These are phyloP conservation scores for Cladosporium sp. DNA, from an alignment of 2,329 filamentous ascomycete genomes.

Conservation along the genomic window DNA sequence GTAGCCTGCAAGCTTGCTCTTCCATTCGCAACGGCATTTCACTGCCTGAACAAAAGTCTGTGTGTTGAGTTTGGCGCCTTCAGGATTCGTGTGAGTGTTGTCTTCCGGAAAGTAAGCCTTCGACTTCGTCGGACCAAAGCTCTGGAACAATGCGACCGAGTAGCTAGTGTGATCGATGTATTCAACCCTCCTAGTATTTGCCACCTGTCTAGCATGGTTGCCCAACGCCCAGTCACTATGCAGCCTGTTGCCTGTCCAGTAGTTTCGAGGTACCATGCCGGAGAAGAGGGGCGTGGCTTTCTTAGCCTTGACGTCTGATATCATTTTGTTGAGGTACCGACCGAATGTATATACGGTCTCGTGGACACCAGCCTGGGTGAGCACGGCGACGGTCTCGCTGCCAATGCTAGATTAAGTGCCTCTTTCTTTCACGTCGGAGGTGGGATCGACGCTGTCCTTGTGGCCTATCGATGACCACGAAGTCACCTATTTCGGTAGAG, in stretches of 20 bases:
- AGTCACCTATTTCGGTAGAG: conserved; percentile 17
- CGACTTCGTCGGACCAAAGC: conserved; percentile 18
- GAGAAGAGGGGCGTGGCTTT: conserved; percentile 21
- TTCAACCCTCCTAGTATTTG: conserved; percentile 15
- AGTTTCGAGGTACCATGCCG: conserved; percentile 21
- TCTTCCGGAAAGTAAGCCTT: conserved; percentile 27
- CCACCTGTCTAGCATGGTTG: conserved; percentile 20
- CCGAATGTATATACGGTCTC: conserved; percentile 25
- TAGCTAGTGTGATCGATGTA: conserved; percentile 28
- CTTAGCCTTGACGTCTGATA: conserved; percentile 22
- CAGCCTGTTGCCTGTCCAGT: neutral
- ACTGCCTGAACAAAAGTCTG: conserved; percentile 19
- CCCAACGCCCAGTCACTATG: conserved; percentile 18
- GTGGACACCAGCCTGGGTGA: conserved; percentile 12
- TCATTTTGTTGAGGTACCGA: conserved; percentile 26
- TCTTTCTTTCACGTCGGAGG: conserved; percentile 18
- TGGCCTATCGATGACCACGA: conserved; percentile 26
- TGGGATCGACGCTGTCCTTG: conserved; percentile 25
- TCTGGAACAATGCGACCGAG: conserved; percentile 21
- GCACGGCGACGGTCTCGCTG: conserved; percentile 20
- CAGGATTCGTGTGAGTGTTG: conserved; percentile 27
- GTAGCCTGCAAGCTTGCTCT: neutral
- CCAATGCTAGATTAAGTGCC: conserved; percentile 23
- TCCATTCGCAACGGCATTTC: conserved; percentile 9
- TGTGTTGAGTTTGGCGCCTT: conserved; percentile 16